Percentiles rank a stretch among this genome's conserved stretches.
phyloP scores from a whole-genome alignment of 2,329 filamentous ascomycete genomes.

The Uncinocarpus reesii region DNA sequence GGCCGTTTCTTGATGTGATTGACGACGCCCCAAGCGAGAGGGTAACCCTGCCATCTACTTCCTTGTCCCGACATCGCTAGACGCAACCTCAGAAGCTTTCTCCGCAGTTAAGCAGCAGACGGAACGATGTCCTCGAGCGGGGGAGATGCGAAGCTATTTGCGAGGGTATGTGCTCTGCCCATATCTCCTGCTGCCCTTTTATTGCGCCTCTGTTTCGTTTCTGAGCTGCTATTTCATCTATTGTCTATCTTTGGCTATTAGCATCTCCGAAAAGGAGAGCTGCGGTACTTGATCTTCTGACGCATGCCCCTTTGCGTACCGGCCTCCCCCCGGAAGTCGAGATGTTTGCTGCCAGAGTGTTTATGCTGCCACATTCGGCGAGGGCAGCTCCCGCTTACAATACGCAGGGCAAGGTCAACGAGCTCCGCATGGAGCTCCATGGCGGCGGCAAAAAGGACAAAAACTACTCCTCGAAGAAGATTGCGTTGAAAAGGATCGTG shows the following conservation, averaged over 20 bases:
- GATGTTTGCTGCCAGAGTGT: conserved; percentile 20
- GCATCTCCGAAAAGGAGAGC: no score
- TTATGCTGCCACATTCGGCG: conserved; percentile 24
- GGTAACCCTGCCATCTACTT: conserved; percentile 7
- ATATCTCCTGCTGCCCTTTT: conserved; percentile 22
- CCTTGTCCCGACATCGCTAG: conserved; percentile 7
- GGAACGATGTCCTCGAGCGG: conserved; percentile 54
- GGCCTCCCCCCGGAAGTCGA: neutral
- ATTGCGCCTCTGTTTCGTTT: neutral
- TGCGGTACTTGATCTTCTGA: neutral
- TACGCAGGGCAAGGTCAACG: conserved; percentile 92
- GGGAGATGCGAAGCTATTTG: conserved; percentile 98
- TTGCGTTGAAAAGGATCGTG: conserved; percentile 97
- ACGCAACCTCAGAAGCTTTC: neutral
- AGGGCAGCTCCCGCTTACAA: conserved; percentile 17
- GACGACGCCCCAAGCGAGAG: neutral
- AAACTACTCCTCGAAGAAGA: conserved; percentile 89
- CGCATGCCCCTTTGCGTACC: neutral
- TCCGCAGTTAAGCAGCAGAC: conserved; percentile 8
- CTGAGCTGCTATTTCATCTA: neutral
- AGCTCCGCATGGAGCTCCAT: conserved; percentile 88
- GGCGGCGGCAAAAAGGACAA: conserved; percentile 96
- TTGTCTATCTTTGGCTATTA: no score
- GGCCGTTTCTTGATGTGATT: neutral
- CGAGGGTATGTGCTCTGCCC: conserved; percentile 57